phyloP scores from a whole-genome alignment of 1,139 yeast species.

The Suhomyces kunorum region DNA sequence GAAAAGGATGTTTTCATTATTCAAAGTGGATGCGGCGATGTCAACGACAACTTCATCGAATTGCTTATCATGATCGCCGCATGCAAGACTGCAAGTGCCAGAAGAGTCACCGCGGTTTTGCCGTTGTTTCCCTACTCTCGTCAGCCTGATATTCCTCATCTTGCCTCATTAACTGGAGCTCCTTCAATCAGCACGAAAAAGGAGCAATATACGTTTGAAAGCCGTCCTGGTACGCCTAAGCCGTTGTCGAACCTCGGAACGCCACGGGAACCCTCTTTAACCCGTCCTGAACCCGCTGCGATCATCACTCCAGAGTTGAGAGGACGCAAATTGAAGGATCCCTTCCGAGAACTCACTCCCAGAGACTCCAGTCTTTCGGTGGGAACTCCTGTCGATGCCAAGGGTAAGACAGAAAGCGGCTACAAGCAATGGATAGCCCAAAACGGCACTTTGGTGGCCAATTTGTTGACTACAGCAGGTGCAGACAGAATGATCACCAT shows the following conservation, averaged over 20 bases:
- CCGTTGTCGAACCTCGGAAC: slow-evolving; percentile 27
- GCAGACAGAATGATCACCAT: slow-evolving; percentile 95
- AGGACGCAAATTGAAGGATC: slow-evolving; percentile 10
- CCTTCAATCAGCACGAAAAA: slow-evolving; percentile 45
- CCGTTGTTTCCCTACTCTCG: slow-evolving; percentile 95
- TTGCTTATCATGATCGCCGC: slow-evolving; percentile 87
- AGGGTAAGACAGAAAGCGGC: slow-evolving; percentile 56
- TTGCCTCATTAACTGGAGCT: slow-evolving; percentile 61
- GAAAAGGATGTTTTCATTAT: slow-evolving; percentile 91
- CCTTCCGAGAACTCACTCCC: slow-evolving; percentile 12
- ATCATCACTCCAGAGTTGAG: slow-evolving; percentile 3
- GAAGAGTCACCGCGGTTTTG: slow-evolving; percentile 88
- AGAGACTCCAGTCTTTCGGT: slow-evolving; percentile 10
- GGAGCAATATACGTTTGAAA: slow-evolving; percentile 55
- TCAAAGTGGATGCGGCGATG: slow-evolving; percentile 83
- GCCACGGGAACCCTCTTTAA: slow-evolving; percentile 1
- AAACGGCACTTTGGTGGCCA: slow-evolving; percentile 90
- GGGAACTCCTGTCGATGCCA: slow-evolving; percentile 30
- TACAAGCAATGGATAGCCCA: slow-evolving; percentile 96
- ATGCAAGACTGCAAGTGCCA: slow-evolving; percentile 93
- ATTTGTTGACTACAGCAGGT: slow-evolving; percentile 86
- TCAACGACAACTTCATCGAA: slow-evolving; percentile 89
- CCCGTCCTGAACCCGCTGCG: slow-evolving; percentile 3
- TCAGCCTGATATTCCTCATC: slow-evolving; percentile 94
- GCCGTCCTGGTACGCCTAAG: slow-evolving; percentile 64